Base-by-base conservation (phyloP, 23 red algal genomes). In the Chondrus crispus region DNA sequence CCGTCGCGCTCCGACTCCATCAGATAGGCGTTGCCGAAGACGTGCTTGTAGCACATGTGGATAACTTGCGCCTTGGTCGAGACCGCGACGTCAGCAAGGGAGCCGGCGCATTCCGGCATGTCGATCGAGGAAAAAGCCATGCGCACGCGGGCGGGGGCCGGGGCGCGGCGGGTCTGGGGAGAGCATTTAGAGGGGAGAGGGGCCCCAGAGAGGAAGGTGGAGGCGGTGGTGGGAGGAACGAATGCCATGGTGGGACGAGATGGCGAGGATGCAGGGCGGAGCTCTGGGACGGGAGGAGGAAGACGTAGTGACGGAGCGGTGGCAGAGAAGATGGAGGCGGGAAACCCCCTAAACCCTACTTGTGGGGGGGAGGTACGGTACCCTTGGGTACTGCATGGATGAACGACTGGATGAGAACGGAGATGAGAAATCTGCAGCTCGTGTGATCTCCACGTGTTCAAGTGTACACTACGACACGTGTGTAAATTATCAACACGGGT, bases 81-180 rank as follows among this genome's bases (percentile, higher is more conserved):
- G 37, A 72, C 37, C 4, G 43, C 62, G 33, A 24, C 37, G 54
- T 68, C 88, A 12, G 18, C 4, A 40, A 36, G 29, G 13, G n/a
- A 28, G 29, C 66, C 76, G 2, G 50, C 13, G 24, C 54, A 68
- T 60, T 55, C 48, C 14, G 88, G 88, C 33, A 40, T 42, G 54
- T 92, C 88, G 42, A 92, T 79, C 20, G 88, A 92, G 13, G 88
- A 82, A 42, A 92, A 92, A 45, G 88, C 24, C 84, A 88, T 88
- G 16, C 63, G 60, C 12, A 71, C 60, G 38, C 19, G 7, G 84
- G 13, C 41, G 16, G 38, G 26, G 66, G 12, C 12, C 14, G 40
- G 46, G n/a, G 45, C 11, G 24, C 19, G 62, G 26, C 14, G 4
- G 63, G 32, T 24, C 29, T 33, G 66, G 42, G 26, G 8, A 36